Conservation (phyloP, 176 grass and related monocot species). For the Tuctoria greenei region DNA sequence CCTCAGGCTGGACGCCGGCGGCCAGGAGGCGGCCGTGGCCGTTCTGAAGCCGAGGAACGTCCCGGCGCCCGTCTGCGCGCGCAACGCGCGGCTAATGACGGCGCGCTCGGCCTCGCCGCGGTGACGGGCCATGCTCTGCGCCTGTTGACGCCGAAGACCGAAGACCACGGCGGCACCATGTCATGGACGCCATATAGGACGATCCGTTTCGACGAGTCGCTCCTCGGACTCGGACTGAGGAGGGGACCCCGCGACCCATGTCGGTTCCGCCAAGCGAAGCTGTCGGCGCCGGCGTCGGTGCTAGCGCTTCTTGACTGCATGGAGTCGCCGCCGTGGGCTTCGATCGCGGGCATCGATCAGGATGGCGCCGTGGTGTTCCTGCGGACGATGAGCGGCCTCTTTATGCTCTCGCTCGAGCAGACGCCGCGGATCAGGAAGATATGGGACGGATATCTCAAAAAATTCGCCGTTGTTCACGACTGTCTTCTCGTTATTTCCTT, state of each 20-base stretch:
- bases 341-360: neutral
- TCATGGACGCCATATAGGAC: neutral
- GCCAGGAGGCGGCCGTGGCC: neutral
- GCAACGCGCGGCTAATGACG: neutral
- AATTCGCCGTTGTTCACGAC: neutral
- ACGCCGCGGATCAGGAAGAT: neutral
- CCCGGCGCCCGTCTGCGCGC: neutral
- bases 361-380: neutral
- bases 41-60: neutral
- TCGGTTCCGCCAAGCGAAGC: neutral
- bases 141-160: too few relatives aligned
- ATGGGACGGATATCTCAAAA: neutral
- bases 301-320: neutral
- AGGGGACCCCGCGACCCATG: too few relatives aligned
- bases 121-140: too few relatives aligned
- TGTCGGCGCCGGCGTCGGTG: neutral
- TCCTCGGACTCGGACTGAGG: neutral
- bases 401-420: neutral
- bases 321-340: neutral
- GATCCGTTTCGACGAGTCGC: neutral
- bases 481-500: too few relatives aligned
- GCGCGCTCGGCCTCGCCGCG: too few relatives aligned
- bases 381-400: neutral
- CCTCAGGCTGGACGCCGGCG: neutral
- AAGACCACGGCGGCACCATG: too few relatives aligned